Base-by-base conservation (phyloP, 2,329 filamentous ascomycete species). In the Mycocentrospora acerina region DNA sequence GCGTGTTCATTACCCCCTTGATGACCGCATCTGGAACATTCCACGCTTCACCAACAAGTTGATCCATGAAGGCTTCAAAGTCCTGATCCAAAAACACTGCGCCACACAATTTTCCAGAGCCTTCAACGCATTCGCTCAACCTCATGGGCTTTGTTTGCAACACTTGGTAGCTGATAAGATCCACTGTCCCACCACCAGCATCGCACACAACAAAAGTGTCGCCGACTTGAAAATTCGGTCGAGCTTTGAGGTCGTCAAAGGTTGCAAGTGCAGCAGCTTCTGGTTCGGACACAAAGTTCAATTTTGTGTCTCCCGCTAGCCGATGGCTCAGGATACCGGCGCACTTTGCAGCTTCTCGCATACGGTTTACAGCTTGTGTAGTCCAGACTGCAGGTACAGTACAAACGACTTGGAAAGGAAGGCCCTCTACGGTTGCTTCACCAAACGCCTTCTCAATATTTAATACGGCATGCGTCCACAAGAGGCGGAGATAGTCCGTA, bases 261-360 rank as follows among this genome's bases (percentile, higher is more conserved):
- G 53, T 36, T 7, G 58, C 59, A 0, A 60, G 30, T 12, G 60
- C 57, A 14, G 62, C 60, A 16, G 60, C 62, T 35, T 64, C 59
- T 5, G 60, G 56, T 32, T 65, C 60, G 8, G 55, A 44, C 1
- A 64, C 46, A 15, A 65, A 29, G 4, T 52, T 32, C 9, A 56
- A 39, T 2, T 55, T 38, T 18, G 42, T 37, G 6, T 59, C 27
- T 8, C 37, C 42, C n/a, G 57, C 51, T 29, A 56, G 57, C 11
- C 22, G 9, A 24, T 35, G 12, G 8, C 35, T 16, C 14, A 19
- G 16, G 13, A 53, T 27, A 1, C 43, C 46, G 12, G 49, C 49
- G 3, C 22, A 11, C 4, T 27, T 24, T 4, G 46, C 46, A 18
- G 31, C 31, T 25, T 42, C 19, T 22, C 33, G 15, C 22, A 39